These are phyloP conservation scores for Candida sphagnicola DNA, from an alignment of 805 yeast genomes.

Conservation along the genomic window DNA sequence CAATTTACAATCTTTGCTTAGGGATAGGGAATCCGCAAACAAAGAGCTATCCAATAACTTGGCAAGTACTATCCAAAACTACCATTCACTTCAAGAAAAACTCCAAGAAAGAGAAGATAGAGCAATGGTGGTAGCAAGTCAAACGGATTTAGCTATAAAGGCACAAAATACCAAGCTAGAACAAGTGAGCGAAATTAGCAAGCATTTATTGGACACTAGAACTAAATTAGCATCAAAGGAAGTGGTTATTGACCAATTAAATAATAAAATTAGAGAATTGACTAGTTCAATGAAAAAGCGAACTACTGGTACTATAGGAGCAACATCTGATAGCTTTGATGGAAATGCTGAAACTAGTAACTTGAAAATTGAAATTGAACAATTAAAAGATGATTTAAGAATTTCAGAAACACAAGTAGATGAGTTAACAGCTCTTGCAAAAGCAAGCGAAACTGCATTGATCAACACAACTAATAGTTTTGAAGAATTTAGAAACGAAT, in stretches of 20 bases:
- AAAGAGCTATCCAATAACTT: slow-evolving; percentile 48
- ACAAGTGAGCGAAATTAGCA: slow-evolving; percentile 53
- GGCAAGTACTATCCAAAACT: slow-evolving; percentile 43
- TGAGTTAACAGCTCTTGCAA: slow-evolving; percentile 61
- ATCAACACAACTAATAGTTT: slow-evolving; percentile 50
- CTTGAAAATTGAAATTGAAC: slow-evolving; percentile 34
- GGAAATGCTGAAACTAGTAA: slow-evolving; percentile 3
- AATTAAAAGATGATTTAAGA: slow-evolving; percentile 51
- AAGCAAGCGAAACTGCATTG: slow-evolving; percentile 64
- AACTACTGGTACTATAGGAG: slow-evolving; percentile 14
- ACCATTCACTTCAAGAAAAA: slow-evolving; percentile 42
- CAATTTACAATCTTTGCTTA: slow-evolving; percentile 56
- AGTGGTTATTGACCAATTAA: slow-evolving; percentile 33
- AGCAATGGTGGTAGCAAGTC: slow-evolving; percentile 49
- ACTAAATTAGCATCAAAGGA: slow-evolving; percentile 42
- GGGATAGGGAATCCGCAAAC: slow-evolving; percentile 55
- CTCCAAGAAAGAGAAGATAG: slow-evolving; percentile 53
- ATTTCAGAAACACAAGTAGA: slow-evolving; percentile 53
- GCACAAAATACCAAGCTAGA: slow-evolving; percentile 51
- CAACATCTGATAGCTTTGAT: slow-evolving; percentile 6
- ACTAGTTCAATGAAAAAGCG: slow-evolving; percentile 19
- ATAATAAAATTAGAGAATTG: slow-evolving; percentile 25
- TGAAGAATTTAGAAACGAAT: slow-evolving; percentile 33
- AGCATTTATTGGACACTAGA: slow-evolving; percentile 39
- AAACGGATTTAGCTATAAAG: slow-evolving; percentile 50